Conservation (phyloP, 345 rosid species). For the Salix koriyanagi region DNA sequence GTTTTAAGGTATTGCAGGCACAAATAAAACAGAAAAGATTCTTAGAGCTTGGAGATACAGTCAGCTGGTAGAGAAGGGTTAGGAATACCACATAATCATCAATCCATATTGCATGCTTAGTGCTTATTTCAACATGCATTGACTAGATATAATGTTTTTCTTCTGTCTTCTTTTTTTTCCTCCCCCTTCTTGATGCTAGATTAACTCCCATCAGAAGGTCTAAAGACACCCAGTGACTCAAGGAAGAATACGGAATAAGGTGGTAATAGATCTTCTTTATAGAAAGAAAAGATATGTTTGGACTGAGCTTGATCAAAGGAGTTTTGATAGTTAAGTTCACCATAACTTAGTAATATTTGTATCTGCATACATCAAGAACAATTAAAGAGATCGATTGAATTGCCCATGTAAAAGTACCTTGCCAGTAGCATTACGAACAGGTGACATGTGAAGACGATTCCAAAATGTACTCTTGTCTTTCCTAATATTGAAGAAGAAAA, state of each 20-base stretch:
- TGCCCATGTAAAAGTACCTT: conserved; percentile 51
- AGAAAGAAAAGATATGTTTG: neutral
- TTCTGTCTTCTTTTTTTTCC: too few relatives aligned
- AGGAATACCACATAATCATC: neutral
- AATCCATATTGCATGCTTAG: neutral
- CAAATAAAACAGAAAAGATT: neutral
- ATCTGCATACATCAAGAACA: neutral
- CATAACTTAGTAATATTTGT: neutral
- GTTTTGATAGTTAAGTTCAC: neutral
- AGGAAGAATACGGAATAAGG: neutral
- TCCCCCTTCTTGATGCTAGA: neutral
- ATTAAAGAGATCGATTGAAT: neutral
- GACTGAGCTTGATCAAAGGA: neutral
- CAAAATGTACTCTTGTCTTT: conserved; percentile 76
- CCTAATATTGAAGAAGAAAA: conserved; percentile 41
- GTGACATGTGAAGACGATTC: conserved; percentile 91
- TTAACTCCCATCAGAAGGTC: neutral
- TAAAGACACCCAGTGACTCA: neutral
- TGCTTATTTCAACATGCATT: neutral
- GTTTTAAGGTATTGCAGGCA: neutral
- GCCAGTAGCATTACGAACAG: conserved; percentile 88
- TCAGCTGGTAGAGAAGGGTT: neutral
- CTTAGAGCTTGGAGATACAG: neutral
- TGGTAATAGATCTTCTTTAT: neutral
- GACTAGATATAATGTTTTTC: neutral